A percentile compares a stretch with the other conserved stretches of the same genome.
Conservation (phyloP, 2,329 filamentous ascomycete species). For the Fusarium sp. region DNA sequence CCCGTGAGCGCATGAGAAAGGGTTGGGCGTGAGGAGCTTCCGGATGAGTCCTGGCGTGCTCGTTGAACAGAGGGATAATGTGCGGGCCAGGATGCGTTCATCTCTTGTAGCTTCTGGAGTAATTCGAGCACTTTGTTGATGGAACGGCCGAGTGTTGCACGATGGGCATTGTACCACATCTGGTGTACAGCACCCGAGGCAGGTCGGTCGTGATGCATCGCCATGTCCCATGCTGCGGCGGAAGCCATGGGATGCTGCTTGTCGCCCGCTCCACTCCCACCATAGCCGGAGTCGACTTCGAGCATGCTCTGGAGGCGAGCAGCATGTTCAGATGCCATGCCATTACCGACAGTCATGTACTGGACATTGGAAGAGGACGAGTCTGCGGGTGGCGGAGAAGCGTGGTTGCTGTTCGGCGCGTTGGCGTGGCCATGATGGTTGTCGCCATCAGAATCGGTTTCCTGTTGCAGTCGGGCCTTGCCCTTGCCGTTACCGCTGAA, state of each 20-base stretch:
- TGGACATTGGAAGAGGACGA: slow-evolving; percentile 62
- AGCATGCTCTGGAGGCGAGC: slow-evolving; percentile 84
- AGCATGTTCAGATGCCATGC: slow-evolving; percentile 84
- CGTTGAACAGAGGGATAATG: slow-evolving; percentile 90
- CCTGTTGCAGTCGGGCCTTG: slow-evolving; percentile 58
- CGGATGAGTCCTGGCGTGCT: slow-evolving; percentile 61
- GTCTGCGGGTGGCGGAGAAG: slow-evolving; percentile 45
- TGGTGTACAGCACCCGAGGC: slow-evolving; percentile 90
- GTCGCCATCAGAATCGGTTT: slow-evolving; percentile 45
- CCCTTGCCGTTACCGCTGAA: slow-evolving; percentile 69
- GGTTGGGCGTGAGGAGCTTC: slow-evolving; percentile 68
- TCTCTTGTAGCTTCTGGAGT: slow-evolving; percentile 84
- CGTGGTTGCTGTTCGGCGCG: slow-evolving; percentile 46
- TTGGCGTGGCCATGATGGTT: slow-evolving; percentile 42
- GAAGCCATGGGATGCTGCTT: slow-evolving; percentile 64
- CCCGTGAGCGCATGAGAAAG: slow-evolving; percentile 75
- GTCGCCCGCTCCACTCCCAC: slow-evolving; percentile 80
- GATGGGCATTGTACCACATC: slow-evolving; percentile 94
- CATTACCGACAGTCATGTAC: slow-evolving; percentile 91
- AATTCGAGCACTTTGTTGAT: slow-evolving; percentile 90
- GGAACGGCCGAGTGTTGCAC: slow-evolving; percentile 85
- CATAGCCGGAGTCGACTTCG: slow-evolving; percentile 92
- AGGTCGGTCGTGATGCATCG: slow-evolving; percentile 58
- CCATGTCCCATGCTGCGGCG: slow-evolving; percentile 61
- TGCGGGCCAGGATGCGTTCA: slow-evolving; percentile 92